Base-by-base conservation (phyloP, 2,329 filamentous ascomycete genomes). In the Talaromyces albobiverticillius region DNA sequence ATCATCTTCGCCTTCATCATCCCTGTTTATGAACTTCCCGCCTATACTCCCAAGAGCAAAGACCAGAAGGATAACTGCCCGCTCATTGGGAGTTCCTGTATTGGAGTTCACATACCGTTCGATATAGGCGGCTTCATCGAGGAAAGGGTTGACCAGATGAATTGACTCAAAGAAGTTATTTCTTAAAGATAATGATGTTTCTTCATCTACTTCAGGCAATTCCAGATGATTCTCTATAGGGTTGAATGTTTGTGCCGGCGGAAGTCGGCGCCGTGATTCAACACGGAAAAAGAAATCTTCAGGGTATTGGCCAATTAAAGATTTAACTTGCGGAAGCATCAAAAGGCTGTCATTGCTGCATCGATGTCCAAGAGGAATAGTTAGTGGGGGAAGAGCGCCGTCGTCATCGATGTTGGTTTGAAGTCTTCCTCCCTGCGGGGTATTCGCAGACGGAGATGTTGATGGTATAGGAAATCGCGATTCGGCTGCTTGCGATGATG, bases 11-110 rank as follows among this genome's bases (percentile, higher is more conserved):
- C 14, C 20, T 26, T 11, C 16, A 36, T 36, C 26, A 11, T 48
- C 18, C 10, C 16, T 22, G 10, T 25, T 25, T 49, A 49, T n/a
- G 14, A 18, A n/a, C 25, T 48, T 48, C 13, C 46, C 46, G 4
- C 58, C 58, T 3, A 62, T 60, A 2, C 58, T 59, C 2, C 66
- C 66, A 11, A 70, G 54, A 6, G 67, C 67, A 18, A 67, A 60
- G 3, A 70, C 62, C 8, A 66, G 59, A 26, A 36, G 46, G 7
- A 36, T 13, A 25, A 48, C 31, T 16, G 46, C 46, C 14, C 20
- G 32, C n/a, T 48, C 31, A 23, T 48, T 36, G n/a, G 7, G n/a
- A 3, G 1, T 32, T 20, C 6, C 26, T n/a, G 23, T 20, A 11
- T n/a, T 4, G 5, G 26, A 20, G 13, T n/a, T 31, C 10, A 16